Evolutionary conservation across 2,329 filamentous ascomycete genomes (phyloP), one percentile per base, ranked within the genome.

Genomic region (Boeremia lycopersici): DNA sequence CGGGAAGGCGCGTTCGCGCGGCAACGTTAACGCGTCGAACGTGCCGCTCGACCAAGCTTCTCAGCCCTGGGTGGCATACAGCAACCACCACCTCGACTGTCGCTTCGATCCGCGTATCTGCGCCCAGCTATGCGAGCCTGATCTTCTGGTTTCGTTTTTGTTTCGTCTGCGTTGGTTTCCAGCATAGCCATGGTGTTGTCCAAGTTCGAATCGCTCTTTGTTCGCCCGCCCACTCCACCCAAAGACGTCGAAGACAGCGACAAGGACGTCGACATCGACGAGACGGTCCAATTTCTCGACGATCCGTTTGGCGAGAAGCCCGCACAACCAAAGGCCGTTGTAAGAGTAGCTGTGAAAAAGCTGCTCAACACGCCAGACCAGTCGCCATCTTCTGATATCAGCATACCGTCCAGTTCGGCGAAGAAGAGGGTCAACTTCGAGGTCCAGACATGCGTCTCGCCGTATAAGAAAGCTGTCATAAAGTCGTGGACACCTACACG

Each of bases 401-500:
- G 59, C 52, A 57, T 60, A 64, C 63, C 67, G 19, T 67, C 65
- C 6, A 73, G 64, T 71, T 66, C 60, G 54, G 60, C 61, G 59
- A 76, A 72, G 70, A 69, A 67, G 64, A 66, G 73, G 57, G 88
- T 87, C 75, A 81, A 81, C 62, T 88, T 90, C 60, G 84, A 81
- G 55, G 87, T 88, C 72, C 85, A 84, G 15, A 81, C 83, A 65
- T 83, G 79, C 72, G 79, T 81, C 11, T 81, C 82, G 40, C 83
- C 83, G 63, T 81, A 81, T 67, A 82, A 81, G 57, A 62, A 57
- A 42, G 54, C 61, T 7, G 19, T 60, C 25, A 59, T 59, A 34
- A 64, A 65, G 41, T 62, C 63, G 26, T 72, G 65, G 62, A 71
- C 70, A 9, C 70, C 72, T 7, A 66, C 64, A 6, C 65, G 74